Evolutionary conservation across 257 asterid species (phyloP).

Genomic region (Nicotiana otophora): DNA sequence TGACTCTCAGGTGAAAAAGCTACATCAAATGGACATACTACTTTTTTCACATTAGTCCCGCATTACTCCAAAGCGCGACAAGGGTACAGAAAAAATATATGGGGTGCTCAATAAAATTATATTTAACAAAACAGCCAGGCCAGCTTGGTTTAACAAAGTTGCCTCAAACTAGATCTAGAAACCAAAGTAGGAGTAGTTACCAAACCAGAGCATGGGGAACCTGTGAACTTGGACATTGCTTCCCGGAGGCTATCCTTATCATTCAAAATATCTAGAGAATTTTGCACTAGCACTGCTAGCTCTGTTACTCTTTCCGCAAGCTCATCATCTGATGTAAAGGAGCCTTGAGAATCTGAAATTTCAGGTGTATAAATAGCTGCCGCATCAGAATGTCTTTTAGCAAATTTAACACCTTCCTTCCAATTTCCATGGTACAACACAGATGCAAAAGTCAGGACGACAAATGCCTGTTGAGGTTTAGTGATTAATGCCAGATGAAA

Average conservation of each 20-base stretch:
- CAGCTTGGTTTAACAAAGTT: not conserved
- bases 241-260: slow-evolving; percentile 36
- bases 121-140: not conserved
- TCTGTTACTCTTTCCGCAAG: slow-evolving; percentile 49
- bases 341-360: slow-evolving; percentile 32
- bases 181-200: slow-evolving; percentile 42
- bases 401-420: slow-evolving; percentile 55
- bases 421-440: slow-evolving; percentile 64
- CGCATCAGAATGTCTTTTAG: slow-evolving; percentile 50
- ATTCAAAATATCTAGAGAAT: slow-evolving; percentile 42
- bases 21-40: not conserved
- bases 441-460: slow-evolving; percentile 75
- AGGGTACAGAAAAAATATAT: not conserved
- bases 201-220: slow-evolving; percentile 41
- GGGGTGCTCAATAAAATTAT: not conserved
- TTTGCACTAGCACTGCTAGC: slow-evolving; percentile 44
- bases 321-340: slow-evolving; percentile 56
- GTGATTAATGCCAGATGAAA: slow-evolving; percentile 58
- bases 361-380: slow-evolving; percentile 50
- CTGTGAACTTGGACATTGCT: slow-evolving; percentile 61
- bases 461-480: slow-evolving; percentile 59
- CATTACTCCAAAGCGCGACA: not conserved
- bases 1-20: not conserved
- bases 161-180: slow-evolving; percentile 6
- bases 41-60: not conserved